These are phyloP conservation scores for Diaporthe ampelina DNA, from an alignment of 2,329 filamentous ascomycete species.

Conservation along the genomic window DNA sequence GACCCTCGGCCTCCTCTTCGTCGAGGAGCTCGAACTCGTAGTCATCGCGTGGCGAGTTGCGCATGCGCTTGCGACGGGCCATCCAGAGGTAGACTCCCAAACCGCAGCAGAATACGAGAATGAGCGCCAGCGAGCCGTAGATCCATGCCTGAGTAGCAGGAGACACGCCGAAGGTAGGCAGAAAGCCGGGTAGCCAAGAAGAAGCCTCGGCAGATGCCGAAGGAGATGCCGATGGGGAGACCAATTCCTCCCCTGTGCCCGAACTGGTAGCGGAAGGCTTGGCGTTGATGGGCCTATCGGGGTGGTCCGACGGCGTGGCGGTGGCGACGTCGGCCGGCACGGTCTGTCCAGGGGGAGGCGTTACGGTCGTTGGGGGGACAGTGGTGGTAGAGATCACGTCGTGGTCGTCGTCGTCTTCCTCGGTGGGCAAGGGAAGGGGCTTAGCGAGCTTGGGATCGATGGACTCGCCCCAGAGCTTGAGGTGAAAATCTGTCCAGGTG, in stretches of 20 bases:
- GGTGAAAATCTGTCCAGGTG: slow-evolving; percentile 89
- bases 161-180: slow-evolving; percentile 91
- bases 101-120: slow-evolving; percentile 84
- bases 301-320: slow-evolving; percentile 71
- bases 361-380: slow-evolving; percentile 73
- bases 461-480: slow-evolving; percentile 93
- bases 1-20: slow-evolving; percentile 78
- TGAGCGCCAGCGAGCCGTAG: slow-evolving; percentile 86
- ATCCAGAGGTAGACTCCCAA: slow-evolving; percentile 87
- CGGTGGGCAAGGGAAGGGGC: slow-evolving; percentile 84
- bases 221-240: slow-evolving; percentile 50
- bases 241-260: slow-evolving; percentile 45
- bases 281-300: slow-evolving; percentile 72
- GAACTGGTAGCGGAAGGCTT: slow-evolving; percentile 54
- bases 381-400: slow-evolving; percentile 76
- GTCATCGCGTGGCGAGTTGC: slow-evolving; percentile 81
- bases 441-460: slow-evolving; percentile 81
- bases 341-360: slow-evolving; percentile 63
- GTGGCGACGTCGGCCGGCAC: slow-evolving; percentile 49
- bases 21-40: slow-evolving; percentile 97
- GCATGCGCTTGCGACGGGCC: slow-evolving; percentile 81
- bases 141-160: slow-evolving; percentile 95
- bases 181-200: slow-evolving; percentile 85
- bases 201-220: slow-evolving; percentile 57
- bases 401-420: slow-evolving; percentile 87